phyloP scores from a whole-genome alignment of 345 rosid genomes.

The Litchi chinensis region DNA sequence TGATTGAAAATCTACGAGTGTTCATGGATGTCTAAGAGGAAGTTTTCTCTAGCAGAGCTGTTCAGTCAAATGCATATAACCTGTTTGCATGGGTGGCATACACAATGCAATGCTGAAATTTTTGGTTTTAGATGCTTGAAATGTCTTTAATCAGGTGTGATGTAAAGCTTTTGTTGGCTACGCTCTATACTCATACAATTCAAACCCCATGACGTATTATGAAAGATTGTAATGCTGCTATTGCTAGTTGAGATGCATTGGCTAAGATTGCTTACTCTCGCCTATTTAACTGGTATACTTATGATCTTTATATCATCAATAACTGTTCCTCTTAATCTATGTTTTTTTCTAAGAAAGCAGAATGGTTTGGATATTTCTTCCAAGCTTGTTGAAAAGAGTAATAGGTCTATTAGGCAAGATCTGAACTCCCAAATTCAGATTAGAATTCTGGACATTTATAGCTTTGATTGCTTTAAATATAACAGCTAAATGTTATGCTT shows the following conservation, averaged over 20 bases:
- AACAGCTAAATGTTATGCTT: constrained; percentile 57
- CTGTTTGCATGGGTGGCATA: not conserved
- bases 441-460: constrained; percentile 87
- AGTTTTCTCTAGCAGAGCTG: not conserved
- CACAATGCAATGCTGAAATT: not conserved
- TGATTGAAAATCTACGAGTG: not conserved
- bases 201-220: constrained; percentile 94
- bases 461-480: constrained; percentile 89
- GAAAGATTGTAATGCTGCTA: constrained; percentile 90
- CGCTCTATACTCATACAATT: constrained; percentile 71
- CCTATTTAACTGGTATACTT: constrained; percentile 86
- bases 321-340: no score
- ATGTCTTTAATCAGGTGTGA: no score
- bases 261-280: constrained; percentile 92
- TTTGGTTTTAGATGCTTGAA: no score
- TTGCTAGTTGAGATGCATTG: constrained; percentile 90
- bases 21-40: not conserved
- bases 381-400: constrained; percentile 37
- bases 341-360: not conserved
- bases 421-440: constrained; percentile 38
- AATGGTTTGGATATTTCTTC: constrained; percentile 23
- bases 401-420: no score
- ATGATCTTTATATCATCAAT: no score
- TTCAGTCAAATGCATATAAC: not conserved
- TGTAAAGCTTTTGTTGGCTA: no score